Base-by-base conservation (phyloP, 495 filamentous ascomycete genomes). In the Neurospora africana region DNA sequence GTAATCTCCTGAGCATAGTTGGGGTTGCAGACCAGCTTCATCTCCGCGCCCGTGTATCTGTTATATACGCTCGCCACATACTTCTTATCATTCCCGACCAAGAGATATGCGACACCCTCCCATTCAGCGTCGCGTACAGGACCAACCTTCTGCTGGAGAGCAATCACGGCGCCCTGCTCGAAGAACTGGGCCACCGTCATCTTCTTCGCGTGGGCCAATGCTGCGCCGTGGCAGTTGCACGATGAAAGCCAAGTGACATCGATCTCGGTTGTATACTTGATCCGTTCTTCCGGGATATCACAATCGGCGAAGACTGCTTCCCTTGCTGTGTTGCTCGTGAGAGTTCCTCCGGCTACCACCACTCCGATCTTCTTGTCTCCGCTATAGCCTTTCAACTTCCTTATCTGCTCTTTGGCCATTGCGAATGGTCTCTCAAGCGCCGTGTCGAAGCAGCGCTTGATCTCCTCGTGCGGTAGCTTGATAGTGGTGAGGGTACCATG, bases 311-410 rank as follows among this genome's bases (percentile, higher is more conserved):
- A 73, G 6, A 70, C 68, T 17, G 35, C 8, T n/a, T 39, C 36
- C 35, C 38, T 70, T 30, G 72, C 68, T 4, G 6, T 30, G 7
- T 36, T 27, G 15, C 68, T 70, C 10, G 17, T 35, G 27, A 73
- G 68, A 17, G 27, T 65, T 13, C 72, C 72, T 33, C 72, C 72
- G 8, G 72, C 68, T 33, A 73, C 72, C 30, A 73, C 44, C 13
- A 73, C 72, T 13, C 72, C 72, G 27, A 73, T 65, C 27, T 35
- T 35, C 13, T 65, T 33, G 53, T 65, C 23, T 30, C 27, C 6
- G 13, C 53, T 33, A 35, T 33, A 19, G 27, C 53, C 15, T 15
- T 65, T 65, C 53, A 65, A 65, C 53, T 65, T 65, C 27, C 11
- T 65, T 27, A 65, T 27, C 27, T 65, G 53, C 53, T 35, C 27